Evolutionary conservation across 1,284 basidiomycete genomes (phyloP).

Genomic region (Trichosporon sp.): DNA sequence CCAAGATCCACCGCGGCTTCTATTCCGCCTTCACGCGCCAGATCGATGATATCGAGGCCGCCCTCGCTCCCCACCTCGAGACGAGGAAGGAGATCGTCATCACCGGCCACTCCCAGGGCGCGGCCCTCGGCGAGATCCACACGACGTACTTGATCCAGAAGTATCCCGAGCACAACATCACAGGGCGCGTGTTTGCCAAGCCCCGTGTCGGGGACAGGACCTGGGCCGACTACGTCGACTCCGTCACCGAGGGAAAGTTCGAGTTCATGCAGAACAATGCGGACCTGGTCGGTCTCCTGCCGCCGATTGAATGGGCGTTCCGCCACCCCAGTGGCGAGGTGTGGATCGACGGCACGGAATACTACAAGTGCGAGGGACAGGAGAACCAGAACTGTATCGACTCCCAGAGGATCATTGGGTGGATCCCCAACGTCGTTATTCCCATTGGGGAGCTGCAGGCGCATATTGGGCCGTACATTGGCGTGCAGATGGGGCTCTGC

Average conservation of each 20-base stretch:
- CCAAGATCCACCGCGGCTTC: slow-evolving; percentile 35
- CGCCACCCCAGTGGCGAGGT: slow-evolving; percentile 35
- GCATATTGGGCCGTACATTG: slow-evolving; percentile 2
- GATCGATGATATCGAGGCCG: slow-evolving; percentile 20
- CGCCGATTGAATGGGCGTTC: slow-evolving; percentile 35
- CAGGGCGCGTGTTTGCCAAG: slow-evolving; percentile 31
- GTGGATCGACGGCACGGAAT: slow-evolving; percentile 26
- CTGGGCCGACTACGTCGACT: slow-evolving; percentile 39
- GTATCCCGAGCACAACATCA: slow-evolving; percentile 21
- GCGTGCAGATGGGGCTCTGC: slow-evolving; percentile 8
- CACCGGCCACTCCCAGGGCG: slow-evolving; percentile 39
- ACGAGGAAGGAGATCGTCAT: slow-evolving; percentile 30
- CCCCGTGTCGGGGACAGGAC: slow-evolving; percentile 38
- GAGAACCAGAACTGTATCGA: slow-evolving; percentile 28
- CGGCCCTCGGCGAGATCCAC: slow-evolving; percentile 30
- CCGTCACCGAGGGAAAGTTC: slow-evolving; percentile 24
- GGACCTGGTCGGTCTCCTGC: slow-evolving; percentile 38
- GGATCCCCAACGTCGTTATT: neutral
- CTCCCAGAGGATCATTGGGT: neutral
- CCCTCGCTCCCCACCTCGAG: slow-evolving; percentile 22
- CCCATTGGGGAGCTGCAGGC: neutral
- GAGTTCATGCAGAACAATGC: slow-evolving; percentile 38
- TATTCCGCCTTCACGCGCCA: slow-evolving; percentile 35
- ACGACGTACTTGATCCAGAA: slow-evolving; percentile 28
- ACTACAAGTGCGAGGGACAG: slow-evolving; percentile 34